Conservation (phyloP, 208 protist species). For the Plasmodiophora brassicae region DNA sequence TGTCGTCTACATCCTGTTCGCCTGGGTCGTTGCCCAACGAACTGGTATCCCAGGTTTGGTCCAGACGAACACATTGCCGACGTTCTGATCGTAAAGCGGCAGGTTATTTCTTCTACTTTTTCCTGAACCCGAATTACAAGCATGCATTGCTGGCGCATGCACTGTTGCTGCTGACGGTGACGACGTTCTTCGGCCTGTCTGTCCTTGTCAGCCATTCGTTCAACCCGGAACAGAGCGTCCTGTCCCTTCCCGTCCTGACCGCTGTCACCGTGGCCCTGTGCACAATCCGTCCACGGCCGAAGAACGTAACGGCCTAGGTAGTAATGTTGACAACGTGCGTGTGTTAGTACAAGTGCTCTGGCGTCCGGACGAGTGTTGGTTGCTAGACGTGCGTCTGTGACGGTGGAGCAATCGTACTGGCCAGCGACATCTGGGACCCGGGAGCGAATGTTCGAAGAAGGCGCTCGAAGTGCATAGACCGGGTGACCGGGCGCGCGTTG, state of each 20-base stretch:
- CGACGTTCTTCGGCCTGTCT: not conserved
- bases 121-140: not conserved
- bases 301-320: too few relatives aligned
- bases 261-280: not conserved
- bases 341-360: too few relatives aligned
- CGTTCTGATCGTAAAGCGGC: not conserved
- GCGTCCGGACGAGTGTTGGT: too few relatives aligned
- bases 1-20: not conserved
- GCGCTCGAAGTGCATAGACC: too few relatives aligned
- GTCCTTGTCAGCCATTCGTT: not conserved
- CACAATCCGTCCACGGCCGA: not conserved
- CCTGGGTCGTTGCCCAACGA: not conserved
- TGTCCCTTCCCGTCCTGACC: not conserved
- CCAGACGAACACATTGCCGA: not conserved
- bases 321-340: too few relatives aligned
- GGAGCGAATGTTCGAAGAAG: too few relatives aligned
- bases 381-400: too few relatives aligned
- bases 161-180: not conserved
- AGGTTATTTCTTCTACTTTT: conserved; percentile 24
- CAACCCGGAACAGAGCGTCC: not conserved
- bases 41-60: not conserved
- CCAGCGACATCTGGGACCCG: too few relatives aligned
- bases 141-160: not conserved
- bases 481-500: too few relatives aligned
- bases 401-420: too few relatives aligned